Conservation (phyloP, 176 grass and related monocot species). For the Hsuehochloa calcarea region DNA sequence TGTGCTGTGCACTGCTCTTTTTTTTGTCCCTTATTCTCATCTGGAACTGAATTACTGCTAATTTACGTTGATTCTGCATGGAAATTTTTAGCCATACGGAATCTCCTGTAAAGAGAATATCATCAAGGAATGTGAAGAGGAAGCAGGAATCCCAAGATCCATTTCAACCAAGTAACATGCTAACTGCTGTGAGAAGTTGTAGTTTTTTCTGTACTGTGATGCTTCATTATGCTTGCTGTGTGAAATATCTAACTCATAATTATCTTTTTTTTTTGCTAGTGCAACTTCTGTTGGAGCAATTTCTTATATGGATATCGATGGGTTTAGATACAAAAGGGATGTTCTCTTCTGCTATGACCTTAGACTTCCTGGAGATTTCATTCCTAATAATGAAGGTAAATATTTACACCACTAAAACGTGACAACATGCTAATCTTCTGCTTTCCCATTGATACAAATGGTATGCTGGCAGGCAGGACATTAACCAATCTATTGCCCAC, state of each 20-base stretch:
- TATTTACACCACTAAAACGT: neutral
- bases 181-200: slow-evolving; percentile 26
- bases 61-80: slow-evolving; percentile 9
- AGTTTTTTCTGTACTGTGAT: neutral
- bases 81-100: slow-evolving; percentile 62
- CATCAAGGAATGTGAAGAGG: slow-evolving; percentile 94
- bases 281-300: slow-evolving; percentile 67
- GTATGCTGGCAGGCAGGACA: neutral
- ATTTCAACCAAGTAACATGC: slow-evolving; percentile 64
- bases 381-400: slow-evolving; percentile 84
- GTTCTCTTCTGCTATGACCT: slow-evolving; percentile 97
- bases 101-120: slow-evolving; percentile 86
- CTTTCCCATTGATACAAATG: neutral
- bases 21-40: neutral
- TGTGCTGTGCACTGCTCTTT: neutral
- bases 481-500: neutral
- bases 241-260: slow-evolving; percentile 11
- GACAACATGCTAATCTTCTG: neutral
- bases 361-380: slow-evolving; percentile 67
- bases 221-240: neutral
- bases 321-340: slow-evolving; percentile 89
- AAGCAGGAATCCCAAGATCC: slow-evolving; percentile 87
- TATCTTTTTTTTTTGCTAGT: slow-evolving; percentile 41
- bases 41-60: neutral
- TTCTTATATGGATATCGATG: slow-evolving; percentile 81